Base-by-base conservation (phyloP, 306 rosid species). In the Acacia confusa region DNA sequence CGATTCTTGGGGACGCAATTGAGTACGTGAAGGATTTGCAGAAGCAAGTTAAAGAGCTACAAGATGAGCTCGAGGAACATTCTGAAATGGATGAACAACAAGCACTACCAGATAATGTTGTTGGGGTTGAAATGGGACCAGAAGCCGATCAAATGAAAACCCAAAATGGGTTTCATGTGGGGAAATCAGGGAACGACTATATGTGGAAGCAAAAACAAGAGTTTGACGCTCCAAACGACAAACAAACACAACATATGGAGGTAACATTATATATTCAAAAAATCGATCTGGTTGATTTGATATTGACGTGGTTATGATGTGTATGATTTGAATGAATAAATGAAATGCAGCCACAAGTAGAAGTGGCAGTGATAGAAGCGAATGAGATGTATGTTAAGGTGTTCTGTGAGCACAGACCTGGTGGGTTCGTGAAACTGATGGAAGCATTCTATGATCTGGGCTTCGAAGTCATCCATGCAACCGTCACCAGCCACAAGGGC, bases 1-100 rank as follows among this genome's bases (percentile, higher is more conserved):
- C 99, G 0, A 93, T 95, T 63, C 94, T 95, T 3, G 98, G 94
- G 72, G 99, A 95, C 69, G 97, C 98, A 6, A 93, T 95, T 78
- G 97, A 93, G 78, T 92, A 38, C 68, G 96, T 93, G 60, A 88
- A 88, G 88, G 96, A 95, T 72, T 81, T 93, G 87, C 87, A 90
- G 85, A 85, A 88, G 81, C 93, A 95, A 85, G 93, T 53, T 75
- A 93, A 92, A 48, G 98, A 95, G 15, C 91, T 95, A 12, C 90
- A 92, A 83, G 94, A 93, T 77, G 97, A 92, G 77, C 97, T 95
- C 36, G 98, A 95, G 77, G 91, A 92, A 25, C 84, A 92, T 36
- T 91, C 97, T 74, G 94, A 88, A 74, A 90, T 84, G 22, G 91
- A 74, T 34, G 82, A 75, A 69, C 74, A 69, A 22, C 32, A 69